These are phyloP conservation scores for Saturnispora zaruensis DNA, from an alignment of 805 yeast genomes.

Conservation along the genomic window DNA sequence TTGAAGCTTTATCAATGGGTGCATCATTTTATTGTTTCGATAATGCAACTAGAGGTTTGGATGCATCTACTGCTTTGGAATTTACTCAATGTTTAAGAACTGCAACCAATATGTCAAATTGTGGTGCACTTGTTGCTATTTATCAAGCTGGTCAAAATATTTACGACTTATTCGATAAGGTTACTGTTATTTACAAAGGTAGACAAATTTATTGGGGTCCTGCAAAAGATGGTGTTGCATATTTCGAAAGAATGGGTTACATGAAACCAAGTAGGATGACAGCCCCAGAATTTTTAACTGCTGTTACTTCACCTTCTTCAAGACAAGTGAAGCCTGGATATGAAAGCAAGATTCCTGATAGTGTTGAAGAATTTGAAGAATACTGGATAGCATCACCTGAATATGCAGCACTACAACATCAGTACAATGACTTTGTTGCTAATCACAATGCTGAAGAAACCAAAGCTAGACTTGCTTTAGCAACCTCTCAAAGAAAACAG, in stretches of 20 bases:
- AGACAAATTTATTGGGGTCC: slow-evolving; percentile 54
- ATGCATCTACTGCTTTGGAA: slow-evolving; percentile 62
- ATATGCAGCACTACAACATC: slow-evolving; percentile 32
- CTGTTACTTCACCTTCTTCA: slow-evolving; percentile 58
- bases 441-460: slow-evolving; percentile 33
- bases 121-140: slow-evolving; percentile 54
- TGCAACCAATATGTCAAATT: slow-evolving; percentile 47
- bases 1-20: slow-evolving; percentile 49
- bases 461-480: slow-evolving; percentile 34
- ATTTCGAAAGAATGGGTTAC: slow-evolving; percentile 55
- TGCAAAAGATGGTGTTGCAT: slow-evolving; percentile 44
- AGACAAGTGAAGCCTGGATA: slow-evolving; percentile 43
- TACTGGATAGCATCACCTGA: slow-evolving; percentile 53
- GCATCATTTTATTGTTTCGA: slow-evolving; percentile 56
- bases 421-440: slow-evolving; percentile 33
- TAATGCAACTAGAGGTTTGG: slow-evolving; percentile 63
- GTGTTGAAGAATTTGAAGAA: slow-evolving; percentile 49
- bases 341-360: slow-evolving; percentile 46
- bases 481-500: slow-evolving; percentile 32
- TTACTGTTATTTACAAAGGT: slow-evolving; percentile 51
- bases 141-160: slow-evolving; percentile 64
- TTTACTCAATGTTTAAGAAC: slow-evolving; percentile 53
- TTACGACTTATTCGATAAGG: slow-evolving; percentile 53
- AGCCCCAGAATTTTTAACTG: slow-evolving; percentile 60
- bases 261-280: slow-evolving; percentile 58